Conservation (phyloP, 768 basidiomycete species). For the Tulasnella sp. region DNA sequence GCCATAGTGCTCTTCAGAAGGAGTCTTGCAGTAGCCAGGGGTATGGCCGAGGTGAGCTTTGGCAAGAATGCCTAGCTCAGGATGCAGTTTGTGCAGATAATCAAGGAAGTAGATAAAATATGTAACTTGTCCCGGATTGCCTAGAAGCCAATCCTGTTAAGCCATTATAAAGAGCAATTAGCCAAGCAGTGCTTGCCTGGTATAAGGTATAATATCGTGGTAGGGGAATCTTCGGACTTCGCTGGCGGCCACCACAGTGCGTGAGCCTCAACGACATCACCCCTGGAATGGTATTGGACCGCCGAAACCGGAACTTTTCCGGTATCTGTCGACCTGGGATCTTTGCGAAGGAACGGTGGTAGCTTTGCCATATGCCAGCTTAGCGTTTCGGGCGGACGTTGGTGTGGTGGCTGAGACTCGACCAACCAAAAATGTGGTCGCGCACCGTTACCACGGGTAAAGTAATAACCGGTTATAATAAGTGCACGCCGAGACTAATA, state of each 20-base stretch:
- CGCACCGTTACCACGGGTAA: background rate
- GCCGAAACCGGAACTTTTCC: background rate
- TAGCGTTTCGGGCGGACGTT: background rate
- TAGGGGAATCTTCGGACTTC: background rate
- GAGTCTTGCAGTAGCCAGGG: slow-evolving; percentile 38
- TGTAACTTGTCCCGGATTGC: slow-evolving; percentile 17
- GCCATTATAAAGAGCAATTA: background rate
- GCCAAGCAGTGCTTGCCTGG: background rate
- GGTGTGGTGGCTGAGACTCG: background rate
- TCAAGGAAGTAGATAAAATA: slow-evolving; percentile 14
- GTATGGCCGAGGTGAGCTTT: slow-evolving; percentile 66
- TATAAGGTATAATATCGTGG: slow-evolving; percentile 3
- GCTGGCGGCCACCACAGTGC: slow-evolving; percentile 18
- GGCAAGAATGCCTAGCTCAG: slow-evolving; percentile 50
- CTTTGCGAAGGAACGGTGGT: slow-evolving; percentile 1
- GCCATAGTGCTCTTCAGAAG: slow-evolving; percentile 35
- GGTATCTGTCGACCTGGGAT: background rate
- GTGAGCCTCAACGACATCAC: slow-evolving; percentile 10
- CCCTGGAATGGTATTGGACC: background rate
- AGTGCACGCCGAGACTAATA: background rate
- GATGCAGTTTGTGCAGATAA: slow-evolving; percentile 11
- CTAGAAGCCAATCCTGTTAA: background rate
- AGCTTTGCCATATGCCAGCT: background rate
- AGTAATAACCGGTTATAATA: background rate
- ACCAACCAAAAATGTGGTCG: background rate